Evolutionary conservation across 345 rosid genomes (phyloP).

Genomic region (Eucalyptus polyanthemos): DNA sequence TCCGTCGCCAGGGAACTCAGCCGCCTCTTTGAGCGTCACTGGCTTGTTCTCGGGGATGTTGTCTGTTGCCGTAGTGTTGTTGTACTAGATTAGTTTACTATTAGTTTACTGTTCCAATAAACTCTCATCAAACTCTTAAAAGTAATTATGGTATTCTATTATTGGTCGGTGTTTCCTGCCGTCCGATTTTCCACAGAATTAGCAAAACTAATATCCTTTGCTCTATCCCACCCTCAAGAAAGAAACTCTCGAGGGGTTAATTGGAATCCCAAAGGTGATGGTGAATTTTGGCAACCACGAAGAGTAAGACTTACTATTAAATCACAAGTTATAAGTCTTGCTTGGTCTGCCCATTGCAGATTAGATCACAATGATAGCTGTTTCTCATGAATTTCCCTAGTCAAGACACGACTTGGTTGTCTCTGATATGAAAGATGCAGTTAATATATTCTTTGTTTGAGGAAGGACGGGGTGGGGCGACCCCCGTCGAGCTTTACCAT

Average conservation of each 20-base stretch:
- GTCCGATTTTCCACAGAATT: neutral
- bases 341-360: neutral
- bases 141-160: neutral
- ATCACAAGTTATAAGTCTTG: neutral
- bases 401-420: neutral
- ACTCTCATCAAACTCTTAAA: no score
- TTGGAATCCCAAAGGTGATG: neutral
- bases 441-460: neutral
- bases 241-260: neutral
- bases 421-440: neutral
- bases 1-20: conserved; percentile 21
- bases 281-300: neutral
- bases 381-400: neutral
- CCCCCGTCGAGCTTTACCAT: neutral
- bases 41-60: conserved; percentile 10
- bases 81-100: conserved; percentile 5
- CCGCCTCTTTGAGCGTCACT: conserved; percentile 14
- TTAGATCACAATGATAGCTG: neutral
- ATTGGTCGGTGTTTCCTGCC: neutral
- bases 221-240: neutral
- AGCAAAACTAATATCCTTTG: neutral
- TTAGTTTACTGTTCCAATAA: neutral
- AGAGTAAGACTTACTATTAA: neutral
- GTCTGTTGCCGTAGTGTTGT: conserved; percentile 10
- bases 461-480: neutral